Base-by-base conservation (phyloP, 176 grass and related monocot genomes). In the Leersia perrieri region DNA sequence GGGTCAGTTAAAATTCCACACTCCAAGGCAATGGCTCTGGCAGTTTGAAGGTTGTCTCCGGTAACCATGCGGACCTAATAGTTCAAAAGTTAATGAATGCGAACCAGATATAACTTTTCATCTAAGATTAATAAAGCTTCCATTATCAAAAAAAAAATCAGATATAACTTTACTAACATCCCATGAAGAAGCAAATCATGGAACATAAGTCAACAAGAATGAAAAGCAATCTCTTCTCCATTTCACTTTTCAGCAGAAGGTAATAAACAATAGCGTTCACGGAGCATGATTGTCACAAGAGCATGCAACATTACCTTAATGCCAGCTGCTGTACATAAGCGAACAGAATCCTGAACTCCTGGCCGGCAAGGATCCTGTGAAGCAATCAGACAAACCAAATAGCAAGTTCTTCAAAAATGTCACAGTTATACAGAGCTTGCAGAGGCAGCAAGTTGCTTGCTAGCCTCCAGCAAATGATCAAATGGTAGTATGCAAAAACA, bases 281-380 rank as follows among this genome's bases (percentile, higher is more conserved):
- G 3, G 49, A 34, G 9, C 15, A 77, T 22, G 6, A 31, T 34
- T 80, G 5, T 58, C 33, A 73, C 28, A 27, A 80, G 47, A 44
- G 55, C 26, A 60, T 31, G 70, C 4, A 44, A 45, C 47, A 68
- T 70, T 83, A 95, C 96, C 92, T 98, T 93, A 80, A 98, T 88
- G 58, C 92, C 96, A 45, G 96, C 90, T 79, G 51, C 71, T 4
- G 68, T 38, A 74, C 92, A 95, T 63, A 98, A 84, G 9, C 79
- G 51, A 79, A 98, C 89, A 64, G 92, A 87, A 73, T 95, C 90
- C 88, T 28, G 45, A 72, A 98, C 90, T 75, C 92, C 92, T 79
- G 90, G 92, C 31, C 96, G 90, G 72, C 96, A 95, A 42, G 96
- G 96, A 98, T 98, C 96, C 96, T 98, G 78, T 29, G 82, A 82